Evolutionary conservation across 108 stramenopile genomes (phyloP).

Genomic region (Stephanodiscus minutulus): DNA sequence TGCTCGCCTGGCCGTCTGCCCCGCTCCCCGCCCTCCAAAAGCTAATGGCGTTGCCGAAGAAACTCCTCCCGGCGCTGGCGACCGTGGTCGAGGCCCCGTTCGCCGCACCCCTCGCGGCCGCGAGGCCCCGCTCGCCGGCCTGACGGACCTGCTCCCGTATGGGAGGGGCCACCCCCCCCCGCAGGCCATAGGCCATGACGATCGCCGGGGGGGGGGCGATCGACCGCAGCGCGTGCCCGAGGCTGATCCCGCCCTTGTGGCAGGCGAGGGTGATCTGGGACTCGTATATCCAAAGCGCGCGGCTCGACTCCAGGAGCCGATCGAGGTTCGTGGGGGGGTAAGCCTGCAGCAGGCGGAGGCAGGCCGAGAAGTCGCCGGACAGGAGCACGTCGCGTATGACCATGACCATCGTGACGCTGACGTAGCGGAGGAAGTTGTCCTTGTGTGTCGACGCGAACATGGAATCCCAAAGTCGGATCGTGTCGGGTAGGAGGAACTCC

Average conservation of each 20-base stretch:
- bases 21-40: slow-evolving; percentile 39
- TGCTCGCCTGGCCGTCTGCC: slow-evolving; percentile 15
- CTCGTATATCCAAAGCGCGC: slow-evolving; percentile 85
- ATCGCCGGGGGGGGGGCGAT: slow-evolving; percentile 71
- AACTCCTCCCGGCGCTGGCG: slow-evolving; percentile 48
- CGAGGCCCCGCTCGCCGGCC: slow-evolving; percentile 43
- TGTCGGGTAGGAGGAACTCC: slow-evolving; percentile 94
- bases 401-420: slow-evolving; percentile 92
- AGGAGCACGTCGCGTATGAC: slow-evolving; percentile 82
- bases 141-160: slow-evolving; percentile 45
- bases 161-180: slow-evolving; percentile 57
- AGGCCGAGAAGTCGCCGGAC: slow-evolving; percentile 72
- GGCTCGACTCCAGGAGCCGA: slow-evolving; percentile 67
- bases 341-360: slow-evolving; percentile 71
- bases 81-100: slow-evolving; percentile 47
- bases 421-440: slow-evolving; percentile 90
- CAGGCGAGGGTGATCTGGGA: slow-evolving; percentile 80
- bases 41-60: slow-evolving; percentile 46
- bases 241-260: slow-evolving; percentile 72
- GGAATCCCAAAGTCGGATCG: slow-evolving; percentile 96
- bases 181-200: slow-evolving; percentile 82
- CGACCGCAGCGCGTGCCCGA: slow-evolving; percentile 67
- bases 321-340: slow-evolving; percentile 82
- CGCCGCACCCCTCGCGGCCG: slow-evolving; percentile 46
- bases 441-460: slow-evolving; percentile 94